A percentile compares a stretch with the other conserved stretches of the same genome.
These are phyloP conservation scores for Schizosaccharomyces cryophilus DNA, from an alignment of 805 yeast genomes.

Conservation along the genomic window DNA sequence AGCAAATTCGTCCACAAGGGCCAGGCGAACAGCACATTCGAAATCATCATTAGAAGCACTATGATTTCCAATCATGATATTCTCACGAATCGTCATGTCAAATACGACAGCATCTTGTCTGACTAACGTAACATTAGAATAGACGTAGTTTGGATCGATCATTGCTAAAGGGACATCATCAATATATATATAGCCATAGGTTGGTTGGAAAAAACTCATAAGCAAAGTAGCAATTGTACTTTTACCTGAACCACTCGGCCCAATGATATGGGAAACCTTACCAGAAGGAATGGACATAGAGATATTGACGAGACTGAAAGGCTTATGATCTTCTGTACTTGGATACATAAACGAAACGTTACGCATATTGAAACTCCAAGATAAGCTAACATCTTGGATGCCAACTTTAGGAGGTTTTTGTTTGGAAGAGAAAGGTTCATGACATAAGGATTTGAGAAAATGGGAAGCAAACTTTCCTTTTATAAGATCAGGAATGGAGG, in stretches of 20 bases:
- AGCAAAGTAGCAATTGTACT: slow-evolving; percentile 52
- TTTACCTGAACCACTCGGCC: slow-evolving; percentile 83
- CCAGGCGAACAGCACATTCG: slow-evolving; percentile 25
- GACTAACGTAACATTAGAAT: slow-evolving; percentile 41
- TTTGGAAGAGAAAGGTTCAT: background rate
- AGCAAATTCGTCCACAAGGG: slow-evolving; percentile 28
- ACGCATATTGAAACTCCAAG: slow-evolving; percentile 25
- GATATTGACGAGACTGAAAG: slow-evolving; percentile 23
- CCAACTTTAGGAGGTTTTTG: background rate
- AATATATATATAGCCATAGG: slow-evolving; percentile 31
- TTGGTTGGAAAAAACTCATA: slow-evolving; percentile 28
- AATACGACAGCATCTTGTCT: slow-evolving; percentile 51
- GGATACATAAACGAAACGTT: slow-evolving; percentile 17
- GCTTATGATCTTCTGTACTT: slow-evolving; percentile 43
- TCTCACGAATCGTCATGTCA: slow-evolving; percentile 34
- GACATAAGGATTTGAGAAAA: slow-evolving; percentile 10
- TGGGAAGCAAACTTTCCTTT: slow-evolving; percentile 47
- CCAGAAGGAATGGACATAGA: slow-evolving; percentile 23
- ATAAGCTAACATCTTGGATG: slow-evolving; percentile 2
- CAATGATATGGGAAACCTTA: slow-evolving; percentile 40
- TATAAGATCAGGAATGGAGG: slow-evolving; percentile 35
- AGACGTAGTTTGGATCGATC: slow-evolving; percentile 28
- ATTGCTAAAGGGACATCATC: slow-evolving; percentile 26
- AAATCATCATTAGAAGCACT: slow-evolving; percentile 11
- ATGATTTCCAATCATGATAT: slow-evolving; percentile 23